phyloP scores from a whole-genome alignment of 495 filamentous ascomycete species.

The Hypoxylon fragiforme region DNA sequence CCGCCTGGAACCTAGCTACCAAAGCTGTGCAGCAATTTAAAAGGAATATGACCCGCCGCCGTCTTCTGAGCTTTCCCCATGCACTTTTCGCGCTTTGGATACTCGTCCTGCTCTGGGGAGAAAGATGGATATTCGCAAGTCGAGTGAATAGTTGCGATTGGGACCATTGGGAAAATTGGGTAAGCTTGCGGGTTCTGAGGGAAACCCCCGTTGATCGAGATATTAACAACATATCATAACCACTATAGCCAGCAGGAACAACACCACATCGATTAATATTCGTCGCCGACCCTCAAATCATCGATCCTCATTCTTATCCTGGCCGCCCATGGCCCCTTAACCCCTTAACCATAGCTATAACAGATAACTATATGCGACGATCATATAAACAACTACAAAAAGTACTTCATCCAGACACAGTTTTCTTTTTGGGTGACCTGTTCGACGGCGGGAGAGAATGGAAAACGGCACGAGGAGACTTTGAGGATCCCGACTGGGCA shows the following conservation, averaged over 20 bases:
- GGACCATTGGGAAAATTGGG: constrained; percentile 91
- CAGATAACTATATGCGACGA: constrained; percentile 84
- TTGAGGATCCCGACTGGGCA: constrained; percentile 62
- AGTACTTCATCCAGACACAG: constrained; percentile 73
- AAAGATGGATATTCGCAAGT: constrained; percentile 72
- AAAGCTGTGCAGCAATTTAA: constrained; percentile 37
- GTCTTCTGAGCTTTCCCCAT: constrained; percentile 64
- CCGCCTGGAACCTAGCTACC: constrained; percentile 32
- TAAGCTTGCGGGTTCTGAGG: constrained; percentile 49
- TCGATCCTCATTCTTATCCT: constrained; percentile 95
- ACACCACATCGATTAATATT: constrained; percentile 84
- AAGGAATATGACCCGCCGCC: constrained; percentile 47
- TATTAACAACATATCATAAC: constrained; percentile 14
- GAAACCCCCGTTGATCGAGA: neutral
- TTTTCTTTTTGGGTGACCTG: constrained; percentile 90
- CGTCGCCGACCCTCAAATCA: constrained; percentile 94
- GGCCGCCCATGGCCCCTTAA: constrained; percentile 89
- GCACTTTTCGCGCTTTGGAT: constrained; percentile 73
- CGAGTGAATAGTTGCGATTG: constrained; percentile 75
- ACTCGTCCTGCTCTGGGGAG: constrained; percentile 83
- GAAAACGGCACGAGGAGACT: constrained; percentile 65
- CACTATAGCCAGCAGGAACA: constrained; percentile 67
- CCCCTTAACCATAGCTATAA: constrained; percentile 75
- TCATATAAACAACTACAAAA: constrained; percentile 73
- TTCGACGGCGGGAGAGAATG: constrained; percentile 98